Evolutionary conservation across 768 basidiomycete species (phyloP), one percentile per base, ranked within the genome.

Genomic region (Boletus huronensis): DNA sequence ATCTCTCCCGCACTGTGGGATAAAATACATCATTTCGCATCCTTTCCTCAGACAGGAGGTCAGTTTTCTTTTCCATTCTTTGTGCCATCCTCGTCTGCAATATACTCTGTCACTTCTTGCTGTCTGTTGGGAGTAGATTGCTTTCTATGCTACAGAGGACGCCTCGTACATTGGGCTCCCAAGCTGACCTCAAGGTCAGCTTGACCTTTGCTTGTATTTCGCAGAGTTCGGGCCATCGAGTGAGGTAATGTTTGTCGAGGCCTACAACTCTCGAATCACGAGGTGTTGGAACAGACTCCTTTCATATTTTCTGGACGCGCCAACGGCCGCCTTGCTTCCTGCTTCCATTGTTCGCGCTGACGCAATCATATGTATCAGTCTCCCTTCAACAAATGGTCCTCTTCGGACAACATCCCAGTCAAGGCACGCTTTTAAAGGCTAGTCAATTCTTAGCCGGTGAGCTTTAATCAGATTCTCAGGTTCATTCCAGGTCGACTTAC

Each of bases 321-420:
- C 34, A 23, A 23, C 21, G 4, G 29, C 13, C 13, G 31, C 26
- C 41, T 53, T 36, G 19, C 39, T 11, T 49, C 17, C 3, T 23
- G 0, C 8, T 46, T 47, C 5, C 2, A 6, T 42, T n/a, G 7
- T 9, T 29, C 23, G 26, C 54, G 35, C 60, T 69, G 39, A 67
- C 28, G 4, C n/a, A 23, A 21, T 29, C 21, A 6, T 11, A 4
- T 42, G 4, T n/a, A 21, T n/a, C 63, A 91, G 95, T 98, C 3
- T 97, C 94, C 0, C 78, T 98, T 19, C 90, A 97, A 72, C 96
- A 98, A 74, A 98, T 99, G 95, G 93, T 97, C 47, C 81, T 90
- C 50, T 98, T 99, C 66, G 96, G 96, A 0, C 93, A 97, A 75
- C 90, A 98, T 65, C 95, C 96, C 0, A 88, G 84, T 51, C 92